A percentile compares a stretch with the other conserved stretches of the same genome.
These are phyloP conservation scores for Entonaema liquescens DNA, from an alignment of 495 filamentous ascomycete genomes.

Conservation along the genomic window DNA sequence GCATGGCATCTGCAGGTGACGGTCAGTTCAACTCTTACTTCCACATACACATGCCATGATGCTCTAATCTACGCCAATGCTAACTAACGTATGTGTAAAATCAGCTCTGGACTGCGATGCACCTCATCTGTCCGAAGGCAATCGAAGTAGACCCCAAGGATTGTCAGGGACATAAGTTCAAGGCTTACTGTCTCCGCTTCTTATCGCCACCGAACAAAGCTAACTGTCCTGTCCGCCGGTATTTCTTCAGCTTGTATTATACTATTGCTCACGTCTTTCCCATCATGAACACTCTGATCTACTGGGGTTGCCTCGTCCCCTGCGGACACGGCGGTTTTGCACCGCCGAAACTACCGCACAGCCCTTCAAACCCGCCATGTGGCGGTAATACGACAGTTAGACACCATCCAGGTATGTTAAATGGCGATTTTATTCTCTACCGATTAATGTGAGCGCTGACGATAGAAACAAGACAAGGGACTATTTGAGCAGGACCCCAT, in stretches of 20 bases:
- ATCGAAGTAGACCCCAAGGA: slow-evolving; percentile 42
- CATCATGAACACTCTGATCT: slow-evolving; percentile 56
- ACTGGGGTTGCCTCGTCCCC: slow-evolving; percentile 58
- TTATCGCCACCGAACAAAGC: slow-evolving; percentile 52
- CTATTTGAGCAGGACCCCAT: slow-evolving; percentile 50
- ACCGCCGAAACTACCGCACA: slow-evolving; percentile 33
- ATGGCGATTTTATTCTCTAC: neutral
- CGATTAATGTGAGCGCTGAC: slow-evolving; percentile 5
- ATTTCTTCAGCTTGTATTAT: slow-evolving; percentile 62
- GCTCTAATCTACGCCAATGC: neutral
- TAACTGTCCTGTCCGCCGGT: slow-evolving; percentile 45
- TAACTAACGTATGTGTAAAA: slow-evolving; percentile 16
- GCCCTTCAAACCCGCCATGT: neutral
- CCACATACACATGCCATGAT: neutral
- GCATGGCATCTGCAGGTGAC: slow-evolving; percentile 54
- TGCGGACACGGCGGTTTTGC: slow-evolving; percentile 47
- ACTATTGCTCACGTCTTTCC: slow-evolving; percentile 53
- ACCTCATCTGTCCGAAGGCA: slow-evolving; percentile 54
- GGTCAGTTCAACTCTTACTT: slow-evolving; percentile 20
- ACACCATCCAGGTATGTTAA: slow-evolving; percentile 37
- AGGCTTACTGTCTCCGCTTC: slow-evolving; percentile 41
- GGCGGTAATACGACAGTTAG: slow-evolving; percentile 7
- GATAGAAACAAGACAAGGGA: slow-evolving; percentile 29
- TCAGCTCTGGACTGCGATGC: slow-evolving; percentile 60
- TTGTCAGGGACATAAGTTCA: slow-evolving; percentile 16